phyloP scores from a whole-genome alignment of 2,329 filamentous ascomycete species.

The Pseudogymnoascus sp. region DNA sequence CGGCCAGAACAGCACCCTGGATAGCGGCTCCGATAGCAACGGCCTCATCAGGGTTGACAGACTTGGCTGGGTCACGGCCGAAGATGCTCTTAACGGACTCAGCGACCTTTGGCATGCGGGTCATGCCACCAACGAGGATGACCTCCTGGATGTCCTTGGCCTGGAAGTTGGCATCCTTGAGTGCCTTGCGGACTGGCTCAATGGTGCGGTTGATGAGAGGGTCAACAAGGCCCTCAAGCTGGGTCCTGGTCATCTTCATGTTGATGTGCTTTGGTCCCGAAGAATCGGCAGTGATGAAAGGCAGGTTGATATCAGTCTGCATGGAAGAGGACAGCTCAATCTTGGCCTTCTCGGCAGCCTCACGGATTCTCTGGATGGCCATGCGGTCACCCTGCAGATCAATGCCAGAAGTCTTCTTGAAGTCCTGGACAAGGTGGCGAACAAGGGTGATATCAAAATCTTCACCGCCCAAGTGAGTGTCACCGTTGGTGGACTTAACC shows the following conservation, averaged over 20 bases:
- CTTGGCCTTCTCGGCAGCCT: conserved; percentile 98
- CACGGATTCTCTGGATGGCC: conserved; percentile 98
- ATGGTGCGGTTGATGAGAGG: conserved; percentile 79
- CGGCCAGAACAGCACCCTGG: conserved; percentile 91
- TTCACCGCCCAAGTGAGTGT: conserved; percentile 96
- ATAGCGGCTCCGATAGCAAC: conserved; percentile 96
- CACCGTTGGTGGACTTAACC: conserved; percentile 98
- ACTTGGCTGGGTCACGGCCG: conserved; percentile 92
- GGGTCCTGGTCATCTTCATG: conserved; percentile 81
- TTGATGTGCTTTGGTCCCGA: conserved; percentile 98
- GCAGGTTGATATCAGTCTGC: conserved; percentile 95
- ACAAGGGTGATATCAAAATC: conserved; percentile 95
- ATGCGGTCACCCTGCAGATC: conserved; percentile 89
- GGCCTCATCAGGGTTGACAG: conserved; percentile 96
- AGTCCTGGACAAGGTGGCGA: conserved; percentile 85
- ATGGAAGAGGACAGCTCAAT: conserved; percentile 93
- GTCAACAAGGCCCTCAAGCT: conserved; percentile 89
- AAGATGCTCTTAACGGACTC: conserved; percentile 97
- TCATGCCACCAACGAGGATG: conserved; percentile 98
- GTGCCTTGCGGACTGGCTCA: conserved; percentile 89
- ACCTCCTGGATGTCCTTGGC: conserved; percentile 96
- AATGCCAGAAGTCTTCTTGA: conserved; percentile 92
- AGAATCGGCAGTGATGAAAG: conserved; percentile 94
- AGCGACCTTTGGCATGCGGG: conserved; percentile 96
- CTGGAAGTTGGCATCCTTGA: conserved; percentile 88